A percentile compares a stretch with the other conserved stretches of the same genome.
These are phyloP conservation scores for Lepidium campestre DNA, from an alignment of 441 rosid species.

Conservation along the genomic window DNA sequence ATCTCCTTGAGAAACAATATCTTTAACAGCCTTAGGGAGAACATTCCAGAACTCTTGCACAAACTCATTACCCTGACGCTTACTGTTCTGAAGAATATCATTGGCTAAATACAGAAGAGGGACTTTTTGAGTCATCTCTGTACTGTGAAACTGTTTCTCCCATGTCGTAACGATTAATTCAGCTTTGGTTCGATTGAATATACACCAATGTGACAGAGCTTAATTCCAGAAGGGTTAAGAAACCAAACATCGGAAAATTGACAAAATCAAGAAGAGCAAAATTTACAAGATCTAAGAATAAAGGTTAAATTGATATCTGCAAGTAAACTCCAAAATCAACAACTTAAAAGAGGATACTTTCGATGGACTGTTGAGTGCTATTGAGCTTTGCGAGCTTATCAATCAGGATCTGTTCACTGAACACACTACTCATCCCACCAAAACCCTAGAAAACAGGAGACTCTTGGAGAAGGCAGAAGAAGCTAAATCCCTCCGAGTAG, in stretches of 20 bases:
- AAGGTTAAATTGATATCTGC: neutral
- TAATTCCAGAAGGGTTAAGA: conserved; percentile 32
- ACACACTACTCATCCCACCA: conserved; percentile 80
- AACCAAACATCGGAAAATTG: neutral
- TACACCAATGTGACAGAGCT: conserved; percentile 94
- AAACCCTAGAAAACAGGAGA: neutral
- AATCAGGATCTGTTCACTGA: conserved; percentile 82
- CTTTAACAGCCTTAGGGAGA: conserved; percentile 81
- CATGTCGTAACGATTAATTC: conserved; percentile 80
- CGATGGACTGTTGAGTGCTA: conserved; percentile 91
- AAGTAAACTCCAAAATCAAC: neutral
- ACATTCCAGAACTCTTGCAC: conserved; percentile 90
- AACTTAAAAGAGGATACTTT: conserved; percentile 52
- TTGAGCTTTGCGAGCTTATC: conserved; percentile 97
- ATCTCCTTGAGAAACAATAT: conserved; percentile 63
- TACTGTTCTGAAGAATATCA: conserved; percentile 91
- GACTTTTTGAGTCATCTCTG: conserved; percentile 67
- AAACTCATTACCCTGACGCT: conserved; percentile 88
- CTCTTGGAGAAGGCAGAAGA: neutral
- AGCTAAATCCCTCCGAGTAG: neutral
- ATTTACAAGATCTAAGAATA: conserved; percentile 10
- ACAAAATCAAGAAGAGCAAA: neutral
- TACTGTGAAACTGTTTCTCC: conserved; percentile 79
- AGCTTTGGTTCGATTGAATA: conserved; percentile 81
- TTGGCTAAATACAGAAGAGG: conserved; percentile 89